Conservation (phyloP, 2,329 filamentous ascomycete species). For the Ascochyta clinopodiicola region DNA sequence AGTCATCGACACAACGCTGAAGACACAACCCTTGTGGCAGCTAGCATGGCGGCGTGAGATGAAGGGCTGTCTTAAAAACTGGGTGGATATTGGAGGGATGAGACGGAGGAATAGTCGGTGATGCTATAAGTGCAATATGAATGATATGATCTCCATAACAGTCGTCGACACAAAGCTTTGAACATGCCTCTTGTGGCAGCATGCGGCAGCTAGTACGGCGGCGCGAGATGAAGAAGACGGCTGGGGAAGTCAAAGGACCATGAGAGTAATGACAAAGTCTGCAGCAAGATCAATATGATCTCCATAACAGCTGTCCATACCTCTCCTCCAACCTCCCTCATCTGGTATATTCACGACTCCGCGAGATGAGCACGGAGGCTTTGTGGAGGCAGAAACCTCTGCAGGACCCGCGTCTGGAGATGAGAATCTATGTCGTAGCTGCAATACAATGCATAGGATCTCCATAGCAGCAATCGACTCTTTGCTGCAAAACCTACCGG, state of each 20-base stretch:
- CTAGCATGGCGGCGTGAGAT: no score
- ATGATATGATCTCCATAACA: not conserved
- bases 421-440: slow-evolving; percentile 2
- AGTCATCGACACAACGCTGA: not conserved
- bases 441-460: slow-evolving; percentile 14
- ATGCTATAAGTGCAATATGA: no score
- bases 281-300: slow-evolving; percentile 11
- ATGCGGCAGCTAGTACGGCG: not conserved
- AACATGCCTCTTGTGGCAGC: not conserved
- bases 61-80: no score
- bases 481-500: slow-evolving; percentile 6
- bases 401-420: not conserved
- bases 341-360: slow-evolving; percentile 8
- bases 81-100: no score
- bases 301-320: slow-evolving; percentile 13
- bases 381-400: slow-evolving; percentile 6
- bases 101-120: no score
- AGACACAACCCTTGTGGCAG: not conserved
- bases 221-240: not conserved
- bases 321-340: not conserved
- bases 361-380: slow-evolving; percentile 11
- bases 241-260: not conserved
- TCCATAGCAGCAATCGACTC: slow-evolving; percentile 12
- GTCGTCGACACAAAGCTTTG: not conserved
- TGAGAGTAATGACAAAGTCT: not conserved